Percentiles rank a stretch among this genome's conserved stretches.
Conservation (phyloP, 2,329 filamentous ascomycete species). For the Amesomyces nigricolor region DNA sequence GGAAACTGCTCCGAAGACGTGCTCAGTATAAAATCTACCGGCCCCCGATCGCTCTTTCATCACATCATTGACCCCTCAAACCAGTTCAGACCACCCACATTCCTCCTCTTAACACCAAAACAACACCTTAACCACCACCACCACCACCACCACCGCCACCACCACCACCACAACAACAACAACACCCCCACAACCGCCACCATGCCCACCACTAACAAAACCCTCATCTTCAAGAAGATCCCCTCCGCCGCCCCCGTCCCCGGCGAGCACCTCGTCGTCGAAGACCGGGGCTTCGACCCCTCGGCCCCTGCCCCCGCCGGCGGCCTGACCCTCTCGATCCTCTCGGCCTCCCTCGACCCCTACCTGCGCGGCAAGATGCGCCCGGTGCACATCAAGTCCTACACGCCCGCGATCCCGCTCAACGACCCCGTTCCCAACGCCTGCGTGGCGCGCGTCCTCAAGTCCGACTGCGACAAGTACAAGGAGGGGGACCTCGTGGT, state of each 20-base stretch:
- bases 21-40: too few relatives aligned
- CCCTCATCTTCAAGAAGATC: constrained; percentile 64
- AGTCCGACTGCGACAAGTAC: constrained; percentile 57
- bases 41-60: too few relatives aligned
- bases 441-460: constrained; percentile 63
- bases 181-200: background rate
- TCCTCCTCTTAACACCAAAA: too few relatives aligned
- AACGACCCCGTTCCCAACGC: constrained; percentile 59
- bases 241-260: constrained; percentile 62
- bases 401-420: constrained; percentile 57
- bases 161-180: background rate
- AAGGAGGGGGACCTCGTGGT: constrained; percentile 61
- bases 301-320: constrained; percentile 54
- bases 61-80: too few relatives aligned
- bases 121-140: too few relatives aligned
- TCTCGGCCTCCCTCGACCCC: constrained; percentile 74
- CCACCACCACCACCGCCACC: background rate
- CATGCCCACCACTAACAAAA: constrained; percentile 54
- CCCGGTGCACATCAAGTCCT: constrained; percentile 57
- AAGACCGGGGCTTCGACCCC: constrained; percentile 62
- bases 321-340: constrained; percentile 63
- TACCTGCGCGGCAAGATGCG: constrained; percentile 82
- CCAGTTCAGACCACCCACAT: too few relatives aligned
- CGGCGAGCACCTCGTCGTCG: constrained; percentile 64
- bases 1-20: too few relatives aligned